Evolutionary conservation across 1,284 basidiomycete species (phyloP).

Genomic region (Vanrija sp.): DNA sequence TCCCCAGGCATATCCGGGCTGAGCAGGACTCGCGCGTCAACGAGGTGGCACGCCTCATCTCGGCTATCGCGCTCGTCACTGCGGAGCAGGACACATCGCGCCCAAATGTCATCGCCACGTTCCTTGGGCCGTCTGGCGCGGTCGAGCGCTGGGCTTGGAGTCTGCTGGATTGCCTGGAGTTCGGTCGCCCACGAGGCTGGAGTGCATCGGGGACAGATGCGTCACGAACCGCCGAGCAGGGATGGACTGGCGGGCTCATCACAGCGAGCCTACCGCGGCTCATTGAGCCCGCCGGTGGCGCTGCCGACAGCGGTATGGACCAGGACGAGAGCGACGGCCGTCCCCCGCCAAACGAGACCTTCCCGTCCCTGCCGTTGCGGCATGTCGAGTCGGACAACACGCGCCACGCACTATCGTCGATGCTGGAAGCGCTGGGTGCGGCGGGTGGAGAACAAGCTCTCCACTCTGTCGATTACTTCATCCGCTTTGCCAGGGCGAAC

Average conservation of each 20-base stretch:
- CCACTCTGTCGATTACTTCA: slow-evolving; percentile 76
- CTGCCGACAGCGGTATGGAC: background rate
- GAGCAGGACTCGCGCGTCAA: slow-evolving; percentile 67
- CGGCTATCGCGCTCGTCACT: slow-evolving; percentile 62
- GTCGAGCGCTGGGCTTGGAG: slow-evolving; percentile 87
- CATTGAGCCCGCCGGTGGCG: background rate
- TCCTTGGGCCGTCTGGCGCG: slow-evolving; percentile 74
- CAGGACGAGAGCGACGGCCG: background rate
- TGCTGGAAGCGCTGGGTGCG: slow-evolving; percentile 67
- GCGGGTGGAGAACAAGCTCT: slow-evolving; percentile 64
- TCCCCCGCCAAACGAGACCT: slow-evolving; percentile 7
- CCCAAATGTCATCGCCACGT: slow-evolving; percentile 54
- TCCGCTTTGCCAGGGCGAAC: slow-evolving; percentile 53
- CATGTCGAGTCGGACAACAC: slow-evolving; percentile 61
- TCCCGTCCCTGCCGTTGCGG: slow-evolving; percentile 55
- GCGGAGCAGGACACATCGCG: slow-evolving; percentile 23
- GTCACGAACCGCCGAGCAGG: slow-evolving; percentile 38
- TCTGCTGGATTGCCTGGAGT: slow-evolving; percentile 68
- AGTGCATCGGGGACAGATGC: slow-evolving; percentile 42
- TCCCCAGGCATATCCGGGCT: slow-evolving; percentile 68
- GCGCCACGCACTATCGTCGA: slow-evolving; percentile 57
- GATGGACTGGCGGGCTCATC: slow-evolving; percentile 40
- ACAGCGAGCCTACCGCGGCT: slow-evolving; percentile 19
- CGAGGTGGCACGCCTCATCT: slow-evolving; percentile 63
- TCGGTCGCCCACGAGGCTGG: slow-evolving; percentile 58